phyloP scores from a whole-genome alignment of 1,139 yeast species.

The Geotrichum bryndzae region DNA sequence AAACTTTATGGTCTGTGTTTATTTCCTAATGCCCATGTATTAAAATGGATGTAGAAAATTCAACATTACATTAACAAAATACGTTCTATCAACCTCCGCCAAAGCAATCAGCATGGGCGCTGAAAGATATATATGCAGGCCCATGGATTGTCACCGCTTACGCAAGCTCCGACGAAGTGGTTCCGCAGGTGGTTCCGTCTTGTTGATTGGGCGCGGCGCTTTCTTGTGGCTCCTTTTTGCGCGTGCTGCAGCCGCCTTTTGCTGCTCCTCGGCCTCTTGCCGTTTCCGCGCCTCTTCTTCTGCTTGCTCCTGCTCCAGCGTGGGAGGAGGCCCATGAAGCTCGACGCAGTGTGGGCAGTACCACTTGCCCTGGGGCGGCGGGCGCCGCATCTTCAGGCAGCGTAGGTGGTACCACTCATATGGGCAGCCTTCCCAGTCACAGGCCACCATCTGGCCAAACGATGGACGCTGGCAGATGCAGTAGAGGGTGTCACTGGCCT shows the following conservation, averaged over 20 bases:
- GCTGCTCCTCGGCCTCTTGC: neutral
- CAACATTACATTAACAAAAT: no score
- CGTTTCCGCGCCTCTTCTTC: neutral
- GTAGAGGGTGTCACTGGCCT: slow-evolving; percentile 1
- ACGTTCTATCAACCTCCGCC: no score
- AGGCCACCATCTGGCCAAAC: slow-evolving; percentile 12
- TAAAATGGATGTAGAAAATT: no score
- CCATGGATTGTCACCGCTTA: neutral
- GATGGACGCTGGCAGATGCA: slow-evolving; percentile 10
- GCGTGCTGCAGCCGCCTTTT: neutral
- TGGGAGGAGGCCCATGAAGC: neutral
- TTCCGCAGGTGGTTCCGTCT: neutral
- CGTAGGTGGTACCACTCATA: slow-evolving; percentile 11
- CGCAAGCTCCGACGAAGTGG: neutral
- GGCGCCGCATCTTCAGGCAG: slow-evolving; percentile 3
- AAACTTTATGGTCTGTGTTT: no score
- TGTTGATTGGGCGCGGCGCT: neutral
- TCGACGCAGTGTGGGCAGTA: slow-evolving; percentile 12
- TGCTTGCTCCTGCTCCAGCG: neutral
- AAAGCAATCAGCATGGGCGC: no score
- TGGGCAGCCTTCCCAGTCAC: slow-evolving; percentile 10
- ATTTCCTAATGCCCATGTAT: no score
- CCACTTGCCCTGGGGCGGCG: slow-evolving; percentile 13
- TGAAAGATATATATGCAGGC: no score
- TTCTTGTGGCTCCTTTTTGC: neutral